Evolutionary conservation across 108 stramenopile species (phyloP).

Genomic region (Discostella stelligeroides): DNA sequence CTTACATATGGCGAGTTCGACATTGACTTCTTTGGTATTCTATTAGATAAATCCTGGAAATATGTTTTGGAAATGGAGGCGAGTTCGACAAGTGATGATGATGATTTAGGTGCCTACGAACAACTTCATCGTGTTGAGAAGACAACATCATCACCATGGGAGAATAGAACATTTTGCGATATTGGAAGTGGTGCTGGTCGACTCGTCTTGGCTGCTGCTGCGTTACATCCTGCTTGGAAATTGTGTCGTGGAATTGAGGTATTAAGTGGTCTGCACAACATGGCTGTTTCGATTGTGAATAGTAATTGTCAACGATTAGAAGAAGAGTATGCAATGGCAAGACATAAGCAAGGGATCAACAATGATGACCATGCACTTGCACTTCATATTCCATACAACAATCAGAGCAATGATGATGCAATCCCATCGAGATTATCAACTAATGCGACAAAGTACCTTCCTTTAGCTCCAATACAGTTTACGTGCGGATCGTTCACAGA

Average conservation of each 20-base stretch:
- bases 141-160: conserved; percentile 34
- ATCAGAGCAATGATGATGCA: not conserved
- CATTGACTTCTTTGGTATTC: conserved; percentile 64
- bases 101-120: too few relatives aligned
- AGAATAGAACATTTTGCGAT: conserved; percentile 68
- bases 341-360: conserved; percentile 1
- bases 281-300: conserved; percentile 49
- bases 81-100: not conserved
- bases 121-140: too few relatives aligned
- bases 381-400: conserved; percentile 33
- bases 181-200: conserved; percentile 82
- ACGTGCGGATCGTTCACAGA: conserved; percentile 76
- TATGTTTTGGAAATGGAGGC: conserved; percentile 12
- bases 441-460: conserved; percentile 16
- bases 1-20: conserved; percentile 88
- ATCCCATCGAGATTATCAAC: conserved; percentile 3
- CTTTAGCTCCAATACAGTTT: conserved; percentile 64
- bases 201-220: conserved; percentile 73
- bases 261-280: conserved; percentile 59
- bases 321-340: too few relatives aligned
- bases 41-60: conserved; percentile 58
- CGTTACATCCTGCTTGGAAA: conserved; percentile 71
- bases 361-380: conserved; percentile 5
- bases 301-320: conserved; percentile 18
- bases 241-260: conserved; percentile 72